Evolutionary conservation across 176 grass and related monocot genomes (phyloP), one percentile per base, ranked within the genome.

Genomic region (Tillandsia fasciculata): DNA sequence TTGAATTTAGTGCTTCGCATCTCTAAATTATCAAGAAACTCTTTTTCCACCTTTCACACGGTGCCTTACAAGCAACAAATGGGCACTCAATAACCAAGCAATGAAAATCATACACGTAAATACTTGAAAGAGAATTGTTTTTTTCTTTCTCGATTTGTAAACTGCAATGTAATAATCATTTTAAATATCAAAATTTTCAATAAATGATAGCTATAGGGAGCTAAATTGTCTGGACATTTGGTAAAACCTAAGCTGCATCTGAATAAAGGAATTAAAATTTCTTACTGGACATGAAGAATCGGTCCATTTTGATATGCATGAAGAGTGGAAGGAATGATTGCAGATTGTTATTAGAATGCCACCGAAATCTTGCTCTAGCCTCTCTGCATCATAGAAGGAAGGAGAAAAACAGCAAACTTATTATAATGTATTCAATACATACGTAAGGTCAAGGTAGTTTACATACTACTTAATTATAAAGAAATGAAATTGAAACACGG

Each of bases 261-360:
- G 33, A 42, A 42, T 42, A 12, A 54, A 20, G 26, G 1, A 18
- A 9, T 2, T 6, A 5, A 15, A 71, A 65, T 64, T 64, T 50
- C 81, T 91, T 81, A 96, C 92, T 53, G 92, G 92, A 68, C 92
- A 96, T 23, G 92, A 96, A 63, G 88, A 96, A 53, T 96, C 92
- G 13, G 92, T 83, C 92, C 92, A 96, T 85, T 96, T 96, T 59
- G 92, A 96, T 75, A 96, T 96, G 81, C 92, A 96, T 1, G 92
- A 91, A 71, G 83, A 91, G 59, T 96, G 92, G 71, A 96, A 96
- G 63, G 92, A 83, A 84, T 96, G 92, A 76, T 96, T 91, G 83
- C 92, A 96, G 28, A 96, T 96, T 61, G 92, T 96, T 68, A 75
- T 91, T 52, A 96, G 86, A 85, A 91, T 96, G 50, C 92, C 92